Percentiles rank a stretch among this genome's conserved stretches.
phyloP scores from a whole-genome alignment of 2,329 filamentous ascomycete genomes.

The Fusarium fracticaudum region DNA sequence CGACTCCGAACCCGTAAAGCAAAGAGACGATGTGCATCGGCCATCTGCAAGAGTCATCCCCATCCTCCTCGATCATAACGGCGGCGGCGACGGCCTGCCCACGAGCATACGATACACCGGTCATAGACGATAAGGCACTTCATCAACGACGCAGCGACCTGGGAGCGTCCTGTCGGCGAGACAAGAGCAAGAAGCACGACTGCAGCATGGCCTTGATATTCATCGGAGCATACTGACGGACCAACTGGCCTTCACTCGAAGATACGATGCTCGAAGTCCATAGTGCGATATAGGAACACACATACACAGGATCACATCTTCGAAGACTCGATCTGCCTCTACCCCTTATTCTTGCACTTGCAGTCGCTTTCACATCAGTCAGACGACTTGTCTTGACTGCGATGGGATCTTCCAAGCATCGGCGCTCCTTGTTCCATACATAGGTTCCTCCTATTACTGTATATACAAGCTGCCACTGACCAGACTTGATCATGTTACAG shows the following conservation, averaged over 20 bases:
- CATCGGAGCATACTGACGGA: no score
- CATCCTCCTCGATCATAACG: not conserved
- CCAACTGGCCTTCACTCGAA: not conserved
- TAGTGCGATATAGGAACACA: not conserved
- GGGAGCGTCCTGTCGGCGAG: not conserved
- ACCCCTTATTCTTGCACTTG: not conserved
- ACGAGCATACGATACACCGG: not conserved
- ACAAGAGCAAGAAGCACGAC: not conserved
- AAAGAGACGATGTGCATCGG: not conserved
- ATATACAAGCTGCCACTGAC: not conserved
- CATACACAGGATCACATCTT: not conserved
- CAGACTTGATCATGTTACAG: not conserved
- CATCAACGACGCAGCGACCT: not conserved
- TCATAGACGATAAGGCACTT: no score
- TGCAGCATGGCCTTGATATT: no score
- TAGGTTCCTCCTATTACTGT: no score
- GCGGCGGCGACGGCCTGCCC: not conserved
- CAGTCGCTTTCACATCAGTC: not conserved
- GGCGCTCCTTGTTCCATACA: not conserved
- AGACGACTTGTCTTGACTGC: not conserved
- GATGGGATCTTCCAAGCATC: not conserved
- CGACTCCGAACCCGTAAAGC: not conserved
- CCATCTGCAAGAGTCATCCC: not conserved
- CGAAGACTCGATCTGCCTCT: no score
- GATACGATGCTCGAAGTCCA: not conserved